Evolutionary conservation across 2,329 filamentous ascomycete genomes (phyloP), one percentile per base, ranked within the genome.

Genomic region (Colletotrichum higginsianum): DNA sequence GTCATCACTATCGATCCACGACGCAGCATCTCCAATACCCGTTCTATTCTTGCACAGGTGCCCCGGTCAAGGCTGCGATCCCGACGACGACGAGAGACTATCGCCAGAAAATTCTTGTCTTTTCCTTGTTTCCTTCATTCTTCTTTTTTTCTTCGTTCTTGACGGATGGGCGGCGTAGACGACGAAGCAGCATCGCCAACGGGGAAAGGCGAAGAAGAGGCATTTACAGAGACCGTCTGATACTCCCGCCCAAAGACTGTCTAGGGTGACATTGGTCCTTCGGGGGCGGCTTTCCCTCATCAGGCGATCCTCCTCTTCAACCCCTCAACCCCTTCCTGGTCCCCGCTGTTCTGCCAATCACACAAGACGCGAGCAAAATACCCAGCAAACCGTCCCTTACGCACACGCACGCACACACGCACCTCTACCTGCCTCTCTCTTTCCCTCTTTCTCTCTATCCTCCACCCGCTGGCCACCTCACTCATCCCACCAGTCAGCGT

Each of bases 401-500:
- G 50, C 26, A 30, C 61, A 9, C 35, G 60, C 61, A 66, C 53
- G 26, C 55, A 38, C 35, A 38, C 35, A 35, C 30, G 8, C 35
- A 38, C 35, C 9, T 8, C 9, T 8, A 38, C 35, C 35, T 38
- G 35, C 35, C 35, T 38, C 35, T 38, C 35, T 11, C 35, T 11
- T 38, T 38, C 35, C 11, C 35, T 38, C 9, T 11, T 38, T 38
- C 57, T 42, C n/a, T 57, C 38, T 53, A 38, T 9, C 35, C 53
- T 60, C 50, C 62, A 69, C 40, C 61, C 67, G 67, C 67, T 55
- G 47, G 50, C 55, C 47, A 38, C 11, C 38, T 40, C 58, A 53
- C 53, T 66, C 67, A 66, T 55, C 61, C 61, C 67, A 60, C 67
- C 55, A 69, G 53, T 66, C 46, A 69, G 53, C 61, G 50, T 26